These are phyloP conservation scores for Colletotrichum simmondsii DNA, from an alignment of 2,329 filamentous ascomycete genomes.

Conservation along the genomic window DNA sequence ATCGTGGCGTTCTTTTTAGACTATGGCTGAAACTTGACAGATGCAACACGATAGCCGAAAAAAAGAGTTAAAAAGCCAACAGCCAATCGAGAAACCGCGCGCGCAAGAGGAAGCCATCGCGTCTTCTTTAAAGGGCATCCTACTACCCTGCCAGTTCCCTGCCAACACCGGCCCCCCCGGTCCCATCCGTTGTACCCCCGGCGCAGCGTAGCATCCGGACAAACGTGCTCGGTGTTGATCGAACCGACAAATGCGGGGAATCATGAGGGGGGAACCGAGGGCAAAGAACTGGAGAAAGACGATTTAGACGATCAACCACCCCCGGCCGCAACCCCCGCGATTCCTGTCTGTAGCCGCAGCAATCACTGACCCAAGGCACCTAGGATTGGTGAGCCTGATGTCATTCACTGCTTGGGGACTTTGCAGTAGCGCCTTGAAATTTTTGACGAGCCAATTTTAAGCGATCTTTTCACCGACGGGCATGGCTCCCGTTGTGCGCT, in stretches of 20 bases:
- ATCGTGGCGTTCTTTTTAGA: neutral
- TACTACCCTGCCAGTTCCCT: no score
- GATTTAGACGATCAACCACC: constrained; percentile 14
- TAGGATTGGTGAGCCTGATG: constrained; percentile 8
- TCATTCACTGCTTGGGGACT: neutral
- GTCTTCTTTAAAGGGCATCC: constrained; percentile 7
- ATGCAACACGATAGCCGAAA: neutral
- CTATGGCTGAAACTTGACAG: neutral
- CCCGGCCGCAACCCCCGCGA: constrained; percentile 24
- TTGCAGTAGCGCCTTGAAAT: neutral
- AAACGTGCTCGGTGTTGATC: constrained; percentile 30
- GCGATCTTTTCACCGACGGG: constrained; percentile 14
- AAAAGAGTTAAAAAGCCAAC: neutral
- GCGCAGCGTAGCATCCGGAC: constrained; percentile 25
- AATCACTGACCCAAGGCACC: constrained; percentile 17
- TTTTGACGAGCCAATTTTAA: neutral
- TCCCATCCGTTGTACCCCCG: neutral
- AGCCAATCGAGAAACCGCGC: constrained; percentile 13
- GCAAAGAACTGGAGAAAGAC: neutral
- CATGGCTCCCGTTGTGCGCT: neutral
- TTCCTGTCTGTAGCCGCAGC: constrained; percentile 26
- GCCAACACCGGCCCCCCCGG: neutral
- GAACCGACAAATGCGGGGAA: constrained; percentile 32
- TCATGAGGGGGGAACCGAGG: constrained; percentile 26
- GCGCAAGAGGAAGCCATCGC: constrained; percentile 6